Conservation (phyloP, 2,329 filamentous ascomycete species). For the Beauveria sp. region DNA sequence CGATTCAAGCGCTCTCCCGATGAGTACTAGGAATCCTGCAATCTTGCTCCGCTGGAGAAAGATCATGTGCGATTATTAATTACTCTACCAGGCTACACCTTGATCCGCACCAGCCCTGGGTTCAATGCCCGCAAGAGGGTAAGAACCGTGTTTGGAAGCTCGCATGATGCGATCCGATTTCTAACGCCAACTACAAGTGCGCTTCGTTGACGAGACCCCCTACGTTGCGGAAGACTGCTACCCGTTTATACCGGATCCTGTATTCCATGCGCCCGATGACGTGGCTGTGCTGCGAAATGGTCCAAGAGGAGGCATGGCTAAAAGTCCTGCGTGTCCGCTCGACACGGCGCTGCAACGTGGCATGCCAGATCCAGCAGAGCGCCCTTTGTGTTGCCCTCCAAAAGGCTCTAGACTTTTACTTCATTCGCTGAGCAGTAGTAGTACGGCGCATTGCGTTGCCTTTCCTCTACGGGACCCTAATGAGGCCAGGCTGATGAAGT, state of each 20-base stretch:
- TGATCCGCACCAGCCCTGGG: neutral
- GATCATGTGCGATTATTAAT: neutral
- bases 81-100: neutral
- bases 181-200: neutral
- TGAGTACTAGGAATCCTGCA: neutral
- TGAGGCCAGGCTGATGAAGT: neutral
- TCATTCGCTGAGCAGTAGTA: neutral
- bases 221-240: neutral
- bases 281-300: neutral
- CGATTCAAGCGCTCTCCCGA: neutral
- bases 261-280: neutral
- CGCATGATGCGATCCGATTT: neutral
- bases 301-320: neutral
- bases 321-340: neutral
- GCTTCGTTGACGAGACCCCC: neutral
- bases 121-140: neutral
- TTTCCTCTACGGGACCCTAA: neutral
- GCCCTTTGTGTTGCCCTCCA: neutral
- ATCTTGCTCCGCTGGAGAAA: neutral
- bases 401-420: neutral
- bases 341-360: neutral
- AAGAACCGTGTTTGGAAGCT: neutral
- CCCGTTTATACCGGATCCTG: neutral
- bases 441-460: neutral
- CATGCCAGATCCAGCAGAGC: neutral